A percentile compares a stretch with the other conserved stretches of the same genome.
These are phyloP conservation scores for Mallotus repandus DNA, from an alignment of 441 rosid species.

Conservation along the genomic window DNA sequence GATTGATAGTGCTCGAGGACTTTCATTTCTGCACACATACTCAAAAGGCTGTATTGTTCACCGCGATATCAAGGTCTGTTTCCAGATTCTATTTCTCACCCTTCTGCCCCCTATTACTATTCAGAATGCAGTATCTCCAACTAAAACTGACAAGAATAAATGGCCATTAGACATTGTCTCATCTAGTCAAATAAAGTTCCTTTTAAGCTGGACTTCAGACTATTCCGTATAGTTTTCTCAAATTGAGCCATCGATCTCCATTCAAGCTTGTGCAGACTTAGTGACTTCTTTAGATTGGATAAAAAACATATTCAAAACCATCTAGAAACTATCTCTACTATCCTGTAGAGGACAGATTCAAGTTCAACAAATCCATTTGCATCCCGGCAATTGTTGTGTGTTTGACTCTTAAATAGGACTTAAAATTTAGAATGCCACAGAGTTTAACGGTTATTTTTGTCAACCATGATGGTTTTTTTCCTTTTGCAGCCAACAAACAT, in stretches of 20 bases:
- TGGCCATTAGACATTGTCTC: too few species aligned
- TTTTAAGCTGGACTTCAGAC: too few species aligned
- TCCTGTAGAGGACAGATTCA: neutral
- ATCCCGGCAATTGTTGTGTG: neutral
- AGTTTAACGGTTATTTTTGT: too few species aligned
- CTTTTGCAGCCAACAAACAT: conserved; percentile 51
- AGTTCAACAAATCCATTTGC: neutral
- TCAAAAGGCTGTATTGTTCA: conserved; percentile 66
- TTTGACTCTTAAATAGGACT: too few species aligned
- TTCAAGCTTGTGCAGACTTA: neutral
- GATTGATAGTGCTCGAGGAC: conserved; percentile 48
- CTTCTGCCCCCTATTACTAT: too few species aligned
- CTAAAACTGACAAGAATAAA: too few species aligned
- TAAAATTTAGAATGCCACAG: too few species aligned
- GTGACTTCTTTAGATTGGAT: neutral
- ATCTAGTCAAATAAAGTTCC: too few species aligned
- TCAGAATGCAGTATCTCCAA: too few species aligned
- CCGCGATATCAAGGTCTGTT: conserved; percentile 52
- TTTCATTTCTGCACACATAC: conserved; percentile 55
- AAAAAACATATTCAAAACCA: neutral
- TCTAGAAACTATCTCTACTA: neutral
- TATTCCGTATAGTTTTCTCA: neutral
- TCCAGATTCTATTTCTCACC: neutral
- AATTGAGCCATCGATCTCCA: too few species aligned
- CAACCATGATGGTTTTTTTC: neutral